Base-by-base conservation (phyloP, 768 basidiomycete species). In the Kockovaella imperatae region DNA sequence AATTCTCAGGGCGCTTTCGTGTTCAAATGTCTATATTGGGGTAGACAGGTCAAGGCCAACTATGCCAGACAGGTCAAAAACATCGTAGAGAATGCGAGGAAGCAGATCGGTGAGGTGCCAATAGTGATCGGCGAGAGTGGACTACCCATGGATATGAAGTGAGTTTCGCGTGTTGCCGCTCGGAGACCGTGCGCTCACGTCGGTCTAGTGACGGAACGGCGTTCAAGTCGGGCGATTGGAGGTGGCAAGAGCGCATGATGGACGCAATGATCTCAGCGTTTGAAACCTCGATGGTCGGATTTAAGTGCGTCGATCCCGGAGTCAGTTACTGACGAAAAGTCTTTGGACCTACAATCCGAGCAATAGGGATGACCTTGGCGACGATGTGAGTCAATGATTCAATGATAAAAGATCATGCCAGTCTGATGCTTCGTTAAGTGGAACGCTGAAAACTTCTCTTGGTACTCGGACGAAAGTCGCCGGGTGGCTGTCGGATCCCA, bases 121-220 rank as follows among this genome's bases (percentile, higher is more conserved):
- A 79, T 88, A 32, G 71, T 96, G 11, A 78, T 99, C 50, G 91
- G 91, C 17, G 93, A 99, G 70, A 87, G 84, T 54, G 93, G 93
- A 25, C 77, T 96, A 18, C 93, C 93, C 1, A 93, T 97, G 83
- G 95, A 99, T 60, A 80, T 95, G 78, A 96, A 99, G 89, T 90
- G 60, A 35, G 83, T 14, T 21, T 7, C 18, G 6, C 4, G 8
- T 41, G 35, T 17, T 47, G 13, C 49, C 11, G 29, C 1, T 20
- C 28, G 18, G 8, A 30, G 26, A 31, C n/a, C 3, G 21, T 17
- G 21, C 26, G 45, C 44, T 24, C 21, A 14, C 23, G 13, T 42
- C 21, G 25, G 13, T 11, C 21, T 41, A 90, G 88, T 67, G 73
- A 79, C 31, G 78, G 78, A 43, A 78, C 80, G 54, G 86, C 87